Percentiles rank a stretch among this genome's conserved stretches.
Conservation (phyloP, 202 grass and related monocot species). For the Setaria italica region DNA sequence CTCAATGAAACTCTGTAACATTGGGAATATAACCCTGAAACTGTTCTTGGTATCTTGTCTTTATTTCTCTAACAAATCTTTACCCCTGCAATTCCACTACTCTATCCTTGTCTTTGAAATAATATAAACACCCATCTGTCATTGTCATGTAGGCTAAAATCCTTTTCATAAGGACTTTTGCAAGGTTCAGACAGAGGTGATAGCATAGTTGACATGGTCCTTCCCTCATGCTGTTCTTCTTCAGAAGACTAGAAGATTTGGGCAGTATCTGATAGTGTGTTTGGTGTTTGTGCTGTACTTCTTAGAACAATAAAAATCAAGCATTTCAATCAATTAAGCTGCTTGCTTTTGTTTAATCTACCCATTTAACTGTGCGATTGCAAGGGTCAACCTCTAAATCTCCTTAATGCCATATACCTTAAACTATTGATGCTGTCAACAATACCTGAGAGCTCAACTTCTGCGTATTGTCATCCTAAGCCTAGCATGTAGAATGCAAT, state of each 20-base stretch:
- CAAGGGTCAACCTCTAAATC: background rate
- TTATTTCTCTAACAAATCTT: too few relatives aligned
- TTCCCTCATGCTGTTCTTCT: background rate
- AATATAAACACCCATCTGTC: background rate
- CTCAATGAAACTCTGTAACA: too few relatives aligned
- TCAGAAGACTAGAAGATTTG: background rate
- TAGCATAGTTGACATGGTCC: background rate
- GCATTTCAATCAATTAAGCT: background rate
- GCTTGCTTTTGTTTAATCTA: background rate
- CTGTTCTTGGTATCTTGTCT: too few relatives aligned
- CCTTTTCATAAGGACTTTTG: background rate
- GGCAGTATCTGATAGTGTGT: background rate
- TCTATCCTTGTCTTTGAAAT: background rate
- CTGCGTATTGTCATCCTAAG: background rate
- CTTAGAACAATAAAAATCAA: background rate
- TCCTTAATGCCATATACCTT: background rate
- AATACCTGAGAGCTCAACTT: background rate
- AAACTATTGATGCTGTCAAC: background rate
- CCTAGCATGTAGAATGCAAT: background rate
- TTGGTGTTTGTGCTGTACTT: background rate
- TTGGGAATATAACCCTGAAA: too few relatives aligned
- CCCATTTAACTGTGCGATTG: background rate
- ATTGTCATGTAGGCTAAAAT: background rate
- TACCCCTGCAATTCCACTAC: background rate
- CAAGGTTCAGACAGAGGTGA: constrained; percentile 12